Percentiles rank a stretch among this genome's conserved stretches.
Evolutionary conservation across 176 grass and related monocot species (phyloP).

Genomic region (Aegilops longissima): DNA sequence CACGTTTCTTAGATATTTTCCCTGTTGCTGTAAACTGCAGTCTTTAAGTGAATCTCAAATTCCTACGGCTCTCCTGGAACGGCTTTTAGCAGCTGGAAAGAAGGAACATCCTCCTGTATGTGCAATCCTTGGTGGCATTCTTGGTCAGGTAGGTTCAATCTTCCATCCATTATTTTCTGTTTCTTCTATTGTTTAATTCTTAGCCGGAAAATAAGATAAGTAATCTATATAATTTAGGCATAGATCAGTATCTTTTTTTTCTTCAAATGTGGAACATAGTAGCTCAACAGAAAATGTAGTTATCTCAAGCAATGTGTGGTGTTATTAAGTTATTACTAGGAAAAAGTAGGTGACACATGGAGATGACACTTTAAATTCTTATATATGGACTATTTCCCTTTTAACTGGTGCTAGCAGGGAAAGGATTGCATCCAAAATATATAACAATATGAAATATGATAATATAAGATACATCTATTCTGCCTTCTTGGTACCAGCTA

Average conservation of each 20-base stretch:
- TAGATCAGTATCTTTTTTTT: neutral
- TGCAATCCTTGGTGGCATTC: slow-evolving; percentile 93
- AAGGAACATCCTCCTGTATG: slow-evolving; percentile 85
- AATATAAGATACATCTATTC: neutral
- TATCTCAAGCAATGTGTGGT: neutral
- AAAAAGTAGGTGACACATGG: neutral
- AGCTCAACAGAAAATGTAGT: neutral
- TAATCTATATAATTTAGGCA: neutral
- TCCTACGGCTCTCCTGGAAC: slow-evolving; percentile 59
- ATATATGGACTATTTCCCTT: neutral
- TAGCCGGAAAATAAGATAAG: neutral
- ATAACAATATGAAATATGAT: neutral
- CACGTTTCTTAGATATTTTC: slow-evolving; percentile 15
- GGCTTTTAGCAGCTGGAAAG: slow-evolving; percentile 64
- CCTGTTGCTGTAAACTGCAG: slow-evolving; percentile 48
- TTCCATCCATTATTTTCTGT: neutral
- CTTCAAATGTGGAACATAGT: neutral
- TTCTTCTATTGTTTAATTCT: neutral
- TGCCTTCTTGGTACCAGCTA: neutral
- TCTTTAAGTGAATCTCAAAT: slow-evolving; percentile 77
- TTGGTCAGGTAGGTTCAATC: slow-evolving; percentile 75
- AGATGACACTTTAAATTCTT: neutral
- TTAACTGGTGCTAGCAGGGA: neutral
- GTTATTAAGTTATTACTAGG: neutral
- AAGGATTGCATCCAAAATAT: neutral